These are phyloP conservation scores for Vitis rotundifolia DNA, from an alignment of 164 flowering plant species.

Conservation along the genomic window DNA sequence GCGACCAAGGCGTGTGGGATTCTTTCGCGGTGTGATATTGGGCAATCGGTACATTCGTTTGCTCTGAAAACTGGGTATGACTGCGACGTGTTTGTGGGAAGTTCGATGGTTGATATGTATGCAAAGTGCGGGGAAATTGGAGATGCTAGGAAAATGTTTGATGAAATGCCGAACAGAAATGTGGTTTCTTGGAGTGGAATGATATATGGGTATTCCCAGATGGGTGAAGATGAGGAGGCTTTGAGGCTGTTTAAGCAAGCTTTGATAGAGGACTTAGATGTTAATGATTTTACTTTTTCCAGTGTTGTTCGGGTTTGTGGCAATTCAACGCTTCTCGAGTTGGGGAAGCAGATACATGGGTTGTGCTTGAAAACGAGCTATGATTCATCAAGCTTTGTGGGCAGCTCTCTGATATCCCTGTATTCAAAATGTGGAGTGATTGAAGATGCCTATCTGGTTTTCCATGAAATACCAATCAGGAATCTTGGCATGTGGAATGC, in stretches of 20 bases:
- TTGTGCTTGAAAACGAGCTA: slow-evolving; percentile 67
- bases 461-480: slow-evolving; percentile 49
- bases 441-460: slow-evolving; percentile 57
- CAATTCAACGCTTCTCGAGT: slow-evolving; percentile 55
- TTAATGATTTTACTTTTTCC: slow-evolving; percentile 84
- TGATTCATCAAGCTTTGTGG: slow-evolving; percentile 67
- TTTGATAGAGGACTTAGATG: slow-evolving; percentile 51
- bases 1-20: slow-evolving; percentile 68
- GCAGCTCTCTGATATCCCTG: slow-evolving; percentile 73
- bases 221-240: slow-evolving; percentile 80
- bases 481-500: slow-evolving; percentile 94
- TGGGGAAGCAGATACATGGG: slow-evolving; percentile 80
- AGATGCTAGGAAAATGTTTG: slow-evolving; percentile 68
- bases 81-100: slow-evolving; percentile 74
- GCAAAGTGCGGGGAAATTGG: slow-evolving; percentile 62
- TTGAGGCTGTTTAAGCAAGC: slow-evolving; percentile 66
- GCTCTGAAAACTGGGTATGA: slow-evolving; percentile 61
- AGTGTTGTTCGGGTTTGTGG: slow-evolving; percentile 81
- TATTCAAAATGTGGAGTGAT: slow-evolving; percentile 82
- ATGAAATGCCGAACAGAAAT: slow-evolving; percentile 84
- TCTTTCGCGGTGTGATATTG: slow-evolving; percentile 36
- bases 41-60: slow-evolving; percentile 60
- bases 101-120: slow-evolving; percentile 89
- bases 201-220: slow-evolving; percentile 76
- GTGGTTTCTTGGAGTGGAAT: slow-evolving; percentile 96